Percentiles rank a stretch among this genome's conserved stretches.
phyloP scores from a whole-genome alignment of 2,329 filamentous ascomycete genomes.

The Graphilbum sp. region DNA sequence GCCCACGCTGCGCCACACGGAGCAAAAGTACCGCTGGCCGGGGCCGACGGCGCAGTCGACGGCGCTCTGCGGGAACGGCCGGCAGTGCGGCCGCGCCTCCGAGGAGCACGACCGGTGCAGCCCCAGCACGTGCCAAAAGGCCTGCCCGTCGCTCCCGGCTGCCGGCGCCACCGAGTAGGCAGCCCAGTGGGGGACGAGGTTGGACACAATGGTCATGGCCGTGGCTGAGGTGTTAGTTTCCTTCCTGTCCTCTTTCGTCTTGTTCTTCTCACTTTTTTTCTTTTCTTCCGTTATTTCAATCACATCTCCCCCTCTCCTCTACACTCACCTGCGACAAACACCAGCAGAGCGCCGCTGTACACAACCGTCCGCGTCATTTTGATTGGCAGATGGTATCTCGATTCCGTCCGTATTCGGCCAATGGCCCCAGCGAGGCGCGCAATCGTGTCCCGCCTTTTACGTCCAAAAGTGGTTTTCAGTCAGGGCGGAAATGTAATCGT shows the following conservation, averaged over 20 bases:
- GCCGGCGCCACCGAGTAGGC: conserved; percentile 35
- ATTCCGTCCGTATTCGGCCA: too few species aligned
- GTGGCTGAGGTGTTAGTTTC: conserved; percentile 20
- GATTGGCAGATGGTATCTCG: too few species aligned
- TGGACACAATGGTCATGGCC: conserved; percentile 52
- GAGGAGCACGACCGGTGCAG: conserved; percentile 70
- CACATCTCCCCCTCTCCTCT: background rate
- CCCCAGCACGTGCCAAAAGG: conserved; percentile 47
- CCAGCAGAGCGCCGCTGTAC: conserved; percentile 25
- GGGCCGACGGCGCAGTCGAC: conserved; percentile 42
- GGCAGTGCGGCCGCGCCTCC: conserved; percentile 44
- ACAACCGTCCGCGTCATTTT: conserved; percentile 29
- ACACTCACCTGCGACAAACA: conserved; percentile 25
- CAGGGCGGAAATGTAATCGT: too few species aligned
- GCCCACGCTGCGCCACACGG: conserved; percentile 75
- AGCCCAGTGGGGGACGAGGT: conserved; percentile 56
- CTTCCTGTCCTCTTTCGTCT: too few species aligned
- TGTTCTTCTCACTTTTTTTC: too few species aligned
- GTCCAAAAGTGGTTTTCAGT: too few species aligned
- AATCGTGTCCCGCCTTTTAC: too few species aligned
- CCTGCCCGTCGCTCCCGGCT: conserved; percentile 27
- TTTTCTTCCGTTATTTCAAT: background rate
- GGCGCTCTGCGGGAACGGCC: conserved; percentile 51
- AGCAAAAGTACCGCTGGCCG: conserved; percentile 55
- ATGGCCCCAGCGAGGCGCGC: too few species aligned